Conservation (phyloP, 2,329 filamentous ascomycete species). For the Colletotrichum trifolii region DNA sequence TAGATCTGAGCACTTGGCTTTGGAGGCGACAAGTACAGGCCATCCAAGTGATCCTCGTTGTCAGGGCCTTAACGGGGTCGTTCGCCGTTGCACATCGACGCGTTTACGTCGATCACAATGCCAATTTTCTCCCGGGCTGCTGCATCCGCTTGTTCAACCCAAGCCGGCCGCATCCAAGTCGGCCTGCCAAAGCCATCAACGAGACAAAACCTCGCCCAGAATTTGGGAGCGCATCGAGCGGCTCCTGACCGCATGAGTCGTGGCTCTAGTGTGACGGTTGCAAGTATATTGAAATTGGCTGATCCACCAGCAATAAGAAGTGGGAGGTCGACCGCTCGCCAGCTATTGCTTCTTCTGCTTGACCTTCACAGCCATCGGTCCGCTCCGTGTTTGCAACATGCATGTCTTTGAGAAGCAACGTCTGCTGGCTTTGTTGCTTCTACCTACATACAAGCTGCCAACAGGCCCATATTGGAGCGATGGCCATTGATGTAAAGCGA, state of each 20-base stretch:
- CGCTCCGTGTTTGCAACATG: no score
- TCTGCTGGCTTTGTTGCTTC: no score
- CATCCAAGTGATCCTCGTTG: slow-evolving; percentile 1
- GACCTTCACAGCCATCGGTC: no score
- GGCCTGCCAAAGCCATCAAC: no score
- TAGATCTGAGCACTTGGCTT: slow-evolving; percentile 27
- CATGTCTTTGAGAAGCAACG: no score
- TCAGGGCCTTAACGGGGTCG: slow-evolving; percentile 11
- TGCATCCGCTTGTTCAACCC: no score
- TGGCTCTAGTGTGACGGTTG: slow-evolving; percentile 16
- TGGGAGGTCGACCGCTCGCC: background rate
- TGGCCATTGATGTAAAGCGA: slow-evolving; percentile 12
- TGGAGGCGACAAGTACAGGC: slow-evolving; percentile 21
- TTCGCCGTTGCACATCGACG: slow-evolving; percentile 11
- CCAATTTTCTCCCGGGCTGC: background rate
- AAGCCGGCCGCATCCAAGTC: no score
- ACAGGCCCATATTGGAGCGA: no score
- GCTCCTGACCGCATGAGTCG: slow-evolving; percentile 9
- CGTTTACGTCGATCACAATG: slow-evolving; percentile 21
- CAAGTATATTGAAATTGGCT: slow-evolving; percentile 25
- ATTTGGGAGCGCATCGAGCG: slow-evolving; percentile 16
- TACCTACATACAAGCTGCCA: no score
- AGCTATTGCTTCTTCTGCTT: no score
- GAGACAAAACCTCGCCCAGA: background rate
- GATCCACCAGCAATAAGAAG: slow-evolving; percentile 22